Evolutionary conservation across 139 green algal species (phyloP).

Genomic region (Astrephomene gubernaculifera): DNA sequence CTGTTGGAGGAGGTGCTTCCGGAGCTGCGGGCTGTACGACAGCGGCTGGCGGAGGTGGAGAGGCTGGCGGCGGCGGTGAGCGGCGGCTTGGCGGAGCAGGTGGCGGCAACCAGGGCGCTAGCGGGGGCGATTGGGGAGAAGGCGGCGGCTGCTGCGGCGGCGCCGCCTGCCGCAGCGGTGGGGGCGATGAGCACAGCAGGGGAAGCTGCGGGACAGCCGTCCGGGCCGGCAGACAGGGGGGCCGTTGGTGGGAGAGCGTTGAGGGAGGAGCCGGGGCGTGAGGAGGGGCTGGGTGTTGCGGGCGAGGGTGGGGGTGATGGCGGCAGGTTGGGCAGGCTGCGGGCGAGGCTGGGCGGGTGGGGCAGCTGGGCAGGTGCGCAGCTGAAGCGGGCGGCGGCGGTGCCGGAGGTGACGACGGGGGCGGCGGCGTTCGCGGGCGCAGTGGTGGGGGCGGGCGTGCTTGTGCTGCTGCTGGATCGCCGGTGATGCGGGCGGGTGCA

Average conservation of each 20-base stretch:
- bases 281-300: no score
- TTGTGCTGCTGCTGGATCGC: not conserved
- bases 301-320: no score
- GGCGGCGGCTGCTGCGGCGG: not conserved
- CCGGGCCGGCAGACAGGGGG: no score
- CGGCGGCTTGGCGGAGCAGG: not conserved
- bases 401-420: not conserved
- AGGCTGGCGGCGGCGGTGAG: not conserved
- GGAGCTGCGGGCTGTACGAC: not conserved
- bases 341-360: not conserved
- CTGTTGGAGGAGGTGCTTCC: not conserved
- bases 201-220: no score
- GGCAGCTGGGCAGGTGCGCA: not conserved
- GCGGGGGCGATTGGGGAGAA: not conserved
- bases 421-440: slow-evolving; percentile 22
- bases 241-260: no score
- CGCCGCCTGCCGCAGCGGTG: not conserved
- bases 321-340: no score
- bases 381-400: not conserved
- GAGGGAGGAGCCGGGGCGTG: no score
- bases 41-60: not conserved
- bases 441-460: not conserved
- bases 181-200: not conserved
- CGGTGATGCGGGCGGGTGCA: not conserved
- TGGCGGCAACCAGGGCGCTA: not conserved